phyloP scores from a whole-genome alignment of 805 yeast species.

The Wickerhamomyces chaumierensis region DNA sequence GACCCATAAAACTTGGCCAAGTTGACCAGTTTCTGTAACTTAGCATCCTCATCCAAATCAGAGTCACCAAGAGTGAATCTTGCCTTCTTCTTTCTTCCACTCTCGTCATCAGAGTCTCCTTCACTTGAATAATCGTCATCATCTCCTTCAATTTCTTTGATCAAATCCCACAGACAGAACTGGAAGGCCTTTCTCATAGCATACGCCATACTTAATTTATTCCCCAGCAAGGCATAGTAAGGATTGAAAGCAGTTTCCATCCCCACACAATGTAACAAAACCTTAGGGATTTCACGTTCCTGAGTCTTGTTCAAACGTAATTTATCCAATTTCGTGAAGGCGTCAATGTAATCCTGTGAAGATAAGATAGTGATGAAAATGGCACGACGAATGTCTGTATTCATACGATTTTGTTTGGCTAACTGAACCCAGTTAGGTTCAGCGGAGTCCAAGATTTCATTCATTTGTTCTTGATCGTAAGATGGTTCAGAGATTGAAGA shows the following conservation, averaged over 20 bases:
- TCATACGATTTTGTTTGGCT: constrained; percentile 83
- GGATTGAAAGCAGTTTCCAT: constrained; percentile 83
- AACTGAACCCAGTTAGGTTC: constrained; percentile 80
- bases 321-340: constrained; percentile 72
- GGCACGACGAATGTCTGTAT: constrained; percentile 90
- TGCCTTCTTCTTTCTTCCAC: constrained; percentile 15
- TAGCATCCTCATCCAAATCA: constrained; percentile 40
- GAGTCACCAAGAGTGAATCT: constrained; percentile 19
- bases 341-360: constrained; percentile 84
- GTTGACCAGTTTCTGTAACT: constrained; percentile 51
- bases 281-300: constrained; percentile 77
- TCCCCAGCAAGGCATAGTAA: constrained; percentile 73
- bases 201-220: constrained; percentile 65
- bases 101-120: constrained; percentile 25
- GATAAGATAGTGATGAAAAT: constrained; percentile 92
- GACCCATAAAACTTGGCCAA: constrained; percentile 75
- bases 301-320: constrained; percentile 68
- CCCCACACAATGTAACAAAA: constrained; percentile 75
- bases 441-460: constrained; percentile 11
- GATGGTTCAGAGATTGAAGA: no score
- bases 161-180: constrained; percentile 78
- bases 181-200: constrained; percentile 75
- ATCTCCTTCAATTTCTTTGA: constrained; percentile 56
- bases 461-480: constrained; percentile 6
- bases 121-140: constrained; percentile 26